phyloP scores from a whole-genome alignment of 164 flowering plant genomes.

The Nelumbo lutea region DNA sequence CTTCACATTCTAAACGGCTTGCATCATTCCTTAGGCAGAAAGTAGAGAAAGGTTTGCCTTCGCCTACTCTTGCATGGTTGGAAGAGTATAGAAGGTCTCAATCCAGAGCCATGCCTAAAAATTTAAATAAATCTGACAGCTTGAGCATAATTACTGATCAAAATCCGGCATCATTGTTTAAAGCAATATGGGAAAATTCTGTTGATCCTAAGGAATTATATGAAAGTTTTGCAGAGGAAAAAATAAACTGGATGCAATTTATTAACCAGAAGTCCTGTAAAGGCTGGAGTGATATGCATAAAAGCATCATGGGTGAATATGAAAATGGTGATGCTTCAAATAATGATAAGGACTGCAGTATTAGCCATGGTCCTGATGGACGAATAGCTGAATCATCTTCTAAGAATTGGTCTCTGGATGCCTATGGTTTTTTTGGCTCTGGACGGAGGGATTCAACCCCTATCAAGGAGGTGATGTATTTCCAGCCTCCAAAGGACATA shows the following conservation, averaged over 20 bases:
- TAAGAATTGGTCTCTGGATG: constrained; percentile 29
- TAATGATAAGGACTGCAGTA: constrained; percentile 25
- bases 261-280: constrained; percentile 28
- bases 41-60: constrained; percentile 30
- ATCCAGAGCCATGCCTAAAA: constrained; percentile 14
- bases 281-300: constrained; percentile 56
- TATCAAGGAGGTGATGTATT: constrained; percentile 31
- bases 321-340: constrained; percentile 26
- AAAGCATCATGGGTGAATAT: constrained; percentile 19
- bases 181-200: constrained; percentile 46
- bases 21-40: constrained; percentile 41
- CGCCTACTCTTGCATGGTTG: constrained; percentile 42
- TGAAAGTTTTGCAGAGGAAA: constrained; percentile 41
- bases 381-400: constrained; percentile 30
- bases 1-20: constrained; percentile 49
- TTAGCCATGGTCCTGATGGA: constrained; percentile 23
- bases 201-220: constrained; percentile 38
- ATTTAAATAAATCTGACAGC: constrained; percentile 14
- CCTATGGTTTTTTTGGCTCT: constrained; percentile 29
- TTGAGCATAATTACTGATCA: constrained; percentile 21
- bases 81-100: constrained; percentile 27
- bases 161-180: constrained; percentile 24
- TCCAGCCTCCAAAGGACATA: constrained; percentile 61
- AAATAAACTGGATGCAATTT: constrained; percentile 26
- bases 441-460: constrained; percentile 29